Base-by-base conservation (phyloP, 1,284 basidiomycete species). In the Ceratobasidium sp. region DNA sequence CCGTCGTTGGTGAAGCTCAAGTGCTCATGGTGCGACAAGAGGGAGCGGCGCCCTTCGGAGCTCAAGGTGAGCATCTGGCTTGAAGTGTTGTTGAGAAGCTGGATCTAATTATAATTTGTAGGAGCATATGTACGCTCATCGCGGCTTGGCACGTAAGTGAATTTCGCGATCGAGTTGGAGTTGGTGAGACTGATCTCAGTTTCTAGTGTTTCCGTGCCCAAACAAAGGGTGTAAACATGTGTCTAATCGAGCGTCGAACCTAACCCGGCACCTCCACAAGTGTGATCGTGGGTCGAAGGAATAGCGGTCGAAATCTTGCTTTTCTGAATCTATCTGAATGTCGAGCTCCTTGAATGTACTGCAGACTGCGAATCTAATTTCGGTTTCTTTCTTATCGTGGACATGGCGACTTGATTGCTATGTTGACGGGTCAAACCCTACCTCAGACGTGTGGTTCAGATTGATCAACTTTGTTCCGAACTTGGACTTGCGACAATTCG, bases 51-150 rank as follows among this genome's bases (percentile, higher is more conserved):
- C 3, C 63, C 63, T 2, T 28, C 40, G 3, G 63, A 46, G 42
- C 42, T 66, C 39, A 66, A 66, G 42, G 63, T 66, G 3, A 23
- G 63, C 1, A 23, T 23, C 2, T 10, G 20, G 20, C 23, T 13
- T 12, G 2, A 20, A 13, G 20, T 13, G 5, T 23, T 26, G 15
- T n/a, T 6, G 2, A 23, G 20, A 23, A 44, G 15, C 1, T 66
- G 1, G 23, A 39, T 49, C 44, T 13, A 26, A 10, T 49, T n/a
- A 33, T 33, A 23, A 28, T 46, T 13, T 28, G 5, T 23, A 66
- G 63, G 44, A 66, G 12, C 63, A 66, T 46, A 46, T 66, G 42
- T 66, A 66, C 44, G 40, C 63, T 2, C 63, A 66, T 26, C 23
- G 9, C 2, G 63, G 63, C 5, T n/a, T 66, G 44, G 42, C 23